Base-by-base conservation (phyloP, 768 basidiomycete species). In the Auricularia heimuer region DNA sequence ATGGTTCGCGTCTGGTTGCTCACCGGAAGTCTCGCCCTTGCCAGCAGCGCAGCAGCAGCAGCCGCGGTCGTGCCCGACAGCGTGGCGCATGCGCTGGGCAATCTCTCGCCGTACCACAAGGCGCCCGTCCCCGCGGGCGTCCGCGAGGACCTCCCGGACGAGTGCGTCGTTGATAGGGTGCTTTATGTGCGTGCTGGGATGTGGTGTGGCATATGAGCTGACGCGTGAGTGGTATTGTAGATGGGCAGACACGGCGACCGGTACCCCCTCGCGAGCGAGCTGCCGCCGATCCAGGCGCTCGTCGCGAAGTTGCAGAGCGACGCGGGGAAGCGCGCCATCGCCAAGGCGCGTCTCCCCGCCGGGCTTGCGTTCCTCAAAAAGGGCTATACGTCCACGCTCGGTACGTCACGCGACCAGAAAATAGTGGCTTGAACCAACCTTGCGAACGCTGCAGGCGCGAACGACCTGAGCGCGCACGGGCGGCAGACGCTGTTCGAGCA, bases 171-270 rank as follows among this genome's bases (percentile, higher is more conserved):
- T 42, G 72, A 77, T 51, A 77, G 78, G 67, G 76, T 78, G 65
- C 69, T 77, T 70, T 64, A 77, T 67, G 79, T 79, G 68, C 47
- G 73, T 68, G 37, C 10, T 51, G 6, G n/a, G 33, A 39, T 29
- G 4, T 62, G 35, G 45, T n/a, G 24, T n/a, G 36, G 14, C 12
- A 2, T 45, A 39, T 35, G 47, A 0, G 12, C 24, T 35, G 36
- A 37, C 45, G 29, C 29, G 29, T 29, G 29, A 29, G 29, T 29
- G 29, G 54, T 34, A 34, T 29, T 42, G 12, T 63, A 80, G 79
- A 73, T 80, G 71, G 77, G 75, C 66, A 67, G 78, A 62, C 79
- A 81, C 64, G 79, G 80, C 10, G 75, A 75, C 62, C 77, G 78
- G 62, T 75, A 71, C 65, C 79, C 77, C 51, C 70, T 70, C 24